Percentiles rank a stretch among this genome's conserved stretches.
Conservation (phyloP, 345 rosid species). For the Populus alba region DNA sequence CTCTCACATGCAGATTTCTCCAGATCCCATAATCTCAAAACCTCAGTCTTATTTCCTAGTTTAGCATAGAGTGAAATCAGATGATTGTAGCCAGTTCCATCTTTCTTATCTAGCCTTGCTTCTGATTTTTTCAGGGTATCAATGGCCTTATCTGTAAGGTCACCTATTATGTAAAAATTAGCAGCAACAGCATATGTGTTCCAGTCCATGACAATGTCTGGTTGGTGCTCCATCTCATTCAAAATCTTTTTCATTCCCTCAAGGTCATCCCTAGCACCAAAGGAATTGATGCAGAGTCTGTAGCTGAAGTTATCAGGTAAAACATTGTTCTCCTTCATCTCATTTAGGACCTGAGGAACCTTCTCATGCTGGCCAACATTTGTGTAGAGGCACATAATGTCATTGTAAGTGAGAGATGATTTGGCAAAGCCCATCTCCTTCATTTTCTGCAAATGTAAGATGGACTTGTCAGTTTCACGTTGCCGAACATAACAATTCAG, state of each 20-base stretch:
- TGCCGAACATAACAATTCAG: slow-evolving; percentile 75
- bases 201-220: slow-evolving; percentile 67
- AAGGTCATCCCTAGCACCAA: slow-evolving; percentile 53
- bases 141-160: slow-evolving; percentile 44
- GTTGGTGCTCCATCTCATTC: slow-evolving; percentile 65
- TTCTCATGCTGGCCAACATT: slow-evolving; percentile 54
- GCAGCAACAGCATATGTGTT: slow-evolving; percentile 77
- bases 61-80: slow-evolving; percentile 69
- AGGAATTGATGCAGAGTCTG: slow-evolving; percentile 72
- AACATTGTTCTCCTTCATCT: slow-evolving; percentile 65
- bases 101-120: slow-evolving; percentile 53
- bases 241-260: slow-evolving; percentile 53
- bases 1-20: slow-evolving; percentile 63
- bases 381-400: slow-evolving; percentile 78
- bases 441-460: slow-evolving; percentile 63
- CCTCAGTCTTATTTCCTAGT: slow-evolving; percentile 58
- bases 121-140: slow-evolving; percentile 60
- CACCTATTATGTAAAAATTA: slow-evolving; percentile 59
- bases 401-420: slow-evolving; percentile 57
- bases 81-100: slow-evolving; percentile 66
- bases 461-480: slow-evolving; percentile 54
- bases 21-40: slow-evolving; percentile 64
- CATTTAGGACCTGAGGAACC: slow-evolving; percentile 54
- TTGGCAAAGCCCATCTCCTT: slow-evolving; percentile 63
- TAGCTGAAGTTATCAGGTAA: slow-evolving; percentile 77